A percentile compares a stretch with the other conserved stretches of the same genome.
phyloP scores from a whole-genome alignment of 2,329 filamentous ascomycete genomes.

The Penicillium digitatum region DNA sequence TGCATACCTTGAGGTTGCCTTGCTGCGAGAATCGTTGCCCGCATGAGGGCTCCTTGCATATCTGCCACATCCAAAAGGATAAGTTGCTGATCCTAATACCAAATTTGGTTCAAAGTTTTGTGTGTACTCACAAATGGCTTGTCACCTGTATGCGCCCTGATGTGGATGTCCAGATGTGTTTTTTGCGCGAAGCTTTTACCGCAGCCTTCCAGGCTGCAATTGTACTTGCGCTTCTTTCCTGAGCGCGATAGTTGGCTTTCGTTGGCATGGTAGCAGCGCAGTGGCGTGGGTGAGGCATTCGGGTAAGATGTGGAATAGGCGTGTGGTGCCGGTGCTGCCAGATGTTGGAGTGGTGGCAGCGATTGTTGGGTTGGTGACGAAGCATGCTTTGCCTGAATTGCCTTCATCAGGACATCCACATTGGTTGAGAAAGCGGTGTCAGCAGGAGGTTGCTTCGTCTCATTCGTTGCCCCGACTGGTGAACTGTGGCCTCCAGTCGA shows the following conservation, averaged over 20 bases:
- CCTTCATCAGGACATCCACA: conserved; percentile 83
- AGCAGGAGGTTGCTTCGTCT: conserved; percentile 24
- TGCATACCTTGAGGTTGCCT: conserved; percentile 76
- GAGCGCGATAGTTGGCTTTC: conserved; percentile 36
- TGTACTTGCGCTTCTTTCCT: conserved; percentile 59
- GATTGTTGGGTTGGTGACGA: conserved; percentile 30
- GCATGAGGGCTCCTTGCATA: conserved; percentile 69
- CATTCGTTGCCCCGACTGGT: background rate
- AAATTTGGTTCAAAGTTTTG: background rate
- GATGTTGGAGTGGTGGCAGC: conserved; percentile 35
- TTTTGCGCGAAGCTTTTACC: conserved; percentile 83
- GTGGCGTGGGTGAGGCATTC: conserved; percentile 4
- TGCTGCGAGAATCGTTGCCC: conserved; percentile 80
- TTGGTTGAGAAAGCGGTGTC: conserved; percentile 71
- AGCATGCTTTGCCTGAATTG: conserved; percentile 66
- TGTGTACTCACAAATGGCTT: conserved; percentile 73
- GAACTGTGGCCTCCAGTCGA: background rate
- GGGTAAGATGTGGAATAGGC: conserved; percentile 24
- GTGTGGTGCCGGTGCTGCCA: conserved; percentile 26
- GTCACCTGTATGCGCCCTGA: conserved; percentile 79
- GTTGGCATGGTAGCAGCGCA: conserved; percentile 25
- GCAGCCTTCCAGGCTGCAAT: conserved; percentile 70
- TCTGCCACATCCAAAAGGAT: conserved; percentile 35
- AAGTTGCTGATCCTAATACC: background rate
- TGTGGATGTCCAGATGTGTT: conserved; percentile 88